Evolutionary conservation across 2,329 filamentous ascomycete genomes (phyloP).

Genomic region (Ophiostoma montium): DNA sequence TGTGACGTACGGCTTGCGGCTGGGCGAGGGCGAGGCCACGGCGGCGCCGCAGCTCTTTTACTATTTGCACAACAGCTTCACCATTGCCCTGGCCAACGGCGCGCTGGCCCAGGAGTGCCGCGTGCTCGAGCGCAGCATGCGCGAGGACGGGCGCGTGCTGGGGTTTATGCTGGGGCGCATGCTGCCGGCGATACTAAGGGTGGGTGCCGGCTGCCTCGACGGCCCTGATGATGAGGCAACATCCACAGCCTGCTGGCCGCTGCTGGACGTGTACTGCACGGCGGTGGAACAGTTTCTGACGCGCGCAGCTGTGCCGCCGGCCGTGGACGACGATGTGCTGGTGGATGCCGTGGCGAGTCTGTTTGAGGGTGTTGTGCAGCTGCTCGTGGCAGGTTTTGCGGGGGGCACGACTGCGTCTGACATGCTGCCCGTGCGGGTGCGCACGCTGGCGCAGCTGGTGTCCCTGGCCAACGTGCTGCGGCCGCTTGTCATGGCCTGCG

Average conservation of each 20-base stretch:
- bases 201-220: no score
- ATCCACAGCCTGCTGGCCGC: conserved; percentile 22
- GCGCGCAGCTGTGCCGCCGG: conserved; percentile 22
- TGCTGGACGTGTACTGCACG: conserved; percentile 36
- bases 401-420: neutral
- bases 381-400: neutral
- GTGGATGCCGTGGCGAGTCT: conserved; percentile 19
- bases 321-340: conserved; percentile 23
- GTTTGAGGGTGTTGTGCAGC: conserved; percentile 17
- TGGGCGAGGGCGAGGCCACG: conserved; percentile 36
- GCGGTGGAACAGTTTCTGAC: conserved; percentile 26
- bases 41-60: conserved; percentile 38
- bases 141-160: conserved; percentile 25
- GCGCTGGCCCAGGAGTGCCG: conserved; percentile 31
- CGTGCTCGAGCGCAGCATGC: conserved; percentile 35
- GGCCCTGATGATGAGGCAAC: neutral
- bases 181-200: conserved; percentile 33
- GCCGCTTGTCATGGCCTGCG: conserved; percentile 11
- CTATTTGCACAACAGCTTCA: conserved; percentile 43
- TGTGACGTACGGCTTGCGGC: conserved; percentile 38
- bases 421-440: conserved; percentile 12
- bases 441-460: conserved; percentile 15
- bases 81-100: conserved; percentile 35
- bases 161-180: conserved; percentile 36
- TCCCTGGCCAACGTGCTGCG: conserved; percentile 12